Base-by-base conservation (phyloP, 352 stramenopile genomes). In the Globisporangium cylindrosporum region DNA sequence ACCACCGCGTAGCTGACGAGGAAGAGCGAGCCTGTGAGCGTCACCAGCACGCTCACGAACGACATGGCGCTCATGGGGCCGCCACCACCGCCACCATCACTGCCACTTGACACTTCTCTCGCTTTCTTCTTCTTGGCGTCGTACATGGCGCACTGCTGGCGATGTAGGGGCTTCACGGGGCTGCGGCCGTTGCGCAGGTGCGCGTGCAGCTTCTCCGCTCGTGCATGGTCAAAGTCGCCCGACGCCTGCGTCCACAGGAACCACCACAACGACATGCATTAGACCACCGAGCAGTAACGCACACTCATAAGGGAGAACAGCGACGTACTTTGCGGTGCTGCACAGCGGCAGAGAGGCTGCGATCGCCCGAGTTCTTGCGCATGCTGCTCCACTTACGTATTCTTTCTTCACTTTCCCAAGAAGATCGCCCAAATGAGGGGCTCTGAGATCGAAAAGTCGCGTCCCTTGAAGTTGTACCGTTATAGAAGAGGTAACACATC, bases 301-400 rank as follows among this genome's bases (percentile, higher is more conserved):
- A 57, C 41, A 12, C 5, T 10, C 15, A 29, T 59, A 51, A 3
- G 22, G 8, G 49, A 15, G 29, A 14, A 18, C 24, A n/a, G 10
- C 1, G 2, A 38, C 63, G 12, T 61, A 85, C 83, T 54, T 78
- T 87, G 71, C 82, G 82, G 56, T 92, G 80, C 65, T 91, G 82
- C 57, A 76, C 62, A 22, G 78, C 84, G 15, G 81, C 76, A 59
- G 79, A 88, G 67, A 86, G 71, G 7, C 62, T 56, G 48, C 79
- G 75, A 24, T 76, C 68, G 15, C 74, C 71, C 29, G 73, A 74
- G 64, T 72, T 73, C 68, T 81, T 84, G 41, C 27, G 68, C 77
- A 84, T 85, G 27, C 7, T 64, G 49, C 15, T n/a, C 2, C 22
- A 14, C 5, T 53, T 14, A 1, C 27, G 27, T 32, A 32, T 32